phyloP scores from a whole-genome alignment of 208 protist species.

The Trypanosoma rangeli region DNA sequence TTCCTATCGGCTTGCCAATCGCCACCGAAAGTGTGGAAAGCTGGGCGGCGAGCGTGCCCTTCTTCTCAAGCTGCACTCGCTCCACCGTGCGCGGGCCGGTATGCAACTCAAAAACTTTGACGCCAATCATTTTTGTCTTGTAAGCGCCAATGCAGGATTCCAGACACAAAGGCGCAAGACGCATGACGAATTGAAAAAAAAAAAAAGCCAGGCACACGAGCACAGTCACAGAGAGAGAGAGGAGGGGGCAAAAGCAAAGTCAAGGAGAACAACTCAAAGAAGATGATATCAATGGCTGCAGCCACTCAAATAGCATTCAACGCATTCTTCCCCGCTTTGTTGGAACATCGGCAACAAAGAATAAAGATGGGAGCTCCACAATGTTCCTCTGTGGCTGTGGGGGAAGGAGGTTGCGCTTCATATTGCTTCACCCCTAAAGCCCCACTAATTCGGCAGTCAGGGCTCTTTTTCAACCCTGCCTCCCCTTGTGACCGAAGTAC shows the following conservation, averaged over 20 bases:
- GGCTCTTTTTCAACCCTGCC: too few relatives aligned
- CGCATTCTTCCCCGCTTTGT: too few relatives aligned
- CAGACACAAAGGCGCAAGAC: neutral
- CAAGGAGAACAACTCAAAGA: neutral
- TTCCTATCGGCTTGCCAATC: slow-evolving; percentile 12
- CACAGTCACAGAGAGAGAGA: neutral
- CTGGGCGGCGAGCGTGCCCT: slow-evolving; percentile 18
- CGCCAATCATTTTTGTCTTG: slow-evolving; percentile 5
- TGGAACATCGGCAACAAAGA: too few relatives aligned
- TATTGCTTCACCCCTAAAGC: too few relatives aligned
- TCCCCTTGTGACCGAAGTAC: too few relatives aligned
- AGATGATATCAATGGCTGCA: too few relatives aligned
- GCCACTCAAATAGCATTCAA: too few relatives aligned
- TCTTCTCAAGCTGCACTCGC: slow-evolving; percentile 25
- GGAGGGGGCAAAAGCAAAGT: neutral
- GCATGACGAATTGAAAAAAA: neutral
- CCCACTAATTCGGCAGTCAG: too few relatives aligned
- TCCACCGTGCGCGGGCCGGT: slow-evolving; percentile 33
- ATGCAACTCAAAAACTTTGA: slow-evolving; percentile 33
- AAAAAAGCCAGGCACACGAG: neutral
- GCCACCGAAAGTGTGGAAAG: slow-evolving; percentile 20
- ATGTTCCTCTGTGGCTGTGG: too few relatives aligned
- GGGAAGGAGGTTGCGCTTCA: too few relatives aligned
- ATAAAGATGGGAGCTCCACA: too few relatives aligned
- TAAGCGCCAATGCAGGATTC: neutral